These are phyloP conservation scores for Pseudogymnoascus sp. DNA, from an alignment of 2,329 filamentous ascomycete species.

Conservation along the genomic window DNA sequence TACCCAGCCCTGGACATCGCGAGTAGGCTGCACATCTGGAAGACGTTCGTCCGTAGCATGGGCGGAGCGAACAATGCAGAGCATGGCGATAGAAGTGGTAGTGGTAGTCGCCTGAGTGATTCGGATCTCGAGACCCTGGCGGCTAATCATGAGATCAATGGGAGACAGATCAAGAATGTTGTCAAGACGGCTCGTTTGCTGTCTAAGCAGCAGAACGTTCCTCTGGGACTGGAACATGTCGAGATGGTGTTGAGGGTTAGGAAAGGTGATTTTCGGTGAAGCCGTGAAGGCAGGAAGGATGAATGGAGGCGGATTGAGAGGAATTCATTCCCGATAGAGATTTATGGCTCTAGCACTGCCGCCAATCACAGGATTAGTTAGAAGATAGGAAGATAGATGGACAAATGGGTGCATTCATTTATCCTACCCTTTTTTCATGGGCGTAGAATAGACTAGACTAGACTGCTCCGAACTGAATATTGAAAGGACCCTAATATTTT, in stretches of 20 bases:
- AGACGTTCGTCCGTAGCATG: constrained; percentile 17
- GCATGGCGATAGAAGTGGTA: too few species aligned
- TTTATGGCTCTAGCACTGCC: too few species aligned
- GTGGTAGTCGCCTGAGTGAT: constrained; percentile 14
- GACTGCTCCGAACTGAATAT: too few species aligned
- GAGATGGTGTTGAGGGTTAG: constrained; percentile 24
- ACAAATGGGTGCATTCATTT: too few species aligned
- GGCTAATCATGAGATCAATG: constrained; percentile 26
- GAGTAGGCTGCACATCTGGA: constrained; percentile 21
- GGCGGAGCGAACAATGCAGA: constrained; percentile 10
- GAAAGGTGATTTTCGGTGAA: constrained; percentile 7
- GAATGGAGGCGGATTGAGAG: too few species aligned
- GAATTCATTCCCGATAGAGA: too few species aligned
- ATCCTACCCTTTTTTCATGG: too few species aligned
- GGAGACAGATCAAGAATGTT: constrained; percentile 31
- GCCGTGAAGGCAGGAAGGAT: too few species aligned
- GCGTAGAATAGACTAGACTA: too few species aligned
- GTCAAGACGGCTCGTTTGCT: constrained; percentile 27
- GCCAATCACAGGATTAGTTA: too few species aligned
- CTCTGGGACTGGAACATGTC: constrained; percentile 21
- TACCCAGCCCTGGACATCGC: constrained; percentile 19
- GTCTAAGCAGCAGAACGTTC: constrained; percentile 20
- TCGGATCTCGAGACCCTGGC: constrained; percentile 17
- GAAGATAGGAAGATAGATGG: too few species aligned
- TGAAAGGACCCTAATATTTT: too few species aligned